A percentile compares a stretch with the other conserved stretches of the same genome.
Evolutionary conservation across 148 eudicot genomes (phyloP).

Genomic region (Camellia lanceoleosa): DNA sequence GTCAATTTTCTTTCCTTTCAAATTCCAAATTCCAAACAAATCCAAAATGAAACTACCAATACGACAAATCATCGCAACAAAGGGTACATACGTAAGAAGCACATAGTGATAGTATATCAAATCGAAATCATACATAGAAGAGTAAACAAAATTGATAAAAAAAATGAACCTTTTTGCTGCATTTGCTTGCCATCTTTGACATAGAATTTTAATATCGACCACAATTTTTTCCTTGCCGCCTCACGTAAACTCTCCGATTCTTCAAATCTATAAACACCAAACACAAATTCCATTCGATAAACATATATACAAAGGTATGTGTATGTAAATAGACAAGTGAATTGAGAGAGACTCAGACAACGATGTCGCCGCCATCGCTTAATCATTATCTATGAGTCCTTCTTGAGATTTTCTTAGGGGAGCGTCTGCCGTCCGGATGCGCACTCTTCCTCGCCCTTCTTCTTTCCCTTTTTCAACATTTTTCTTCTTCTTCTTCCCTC

Average conservation of each 20-base stretch:
- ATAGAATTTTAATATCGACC: slow-evolving; percentile 79
- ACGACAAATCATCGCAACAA: not conserved
- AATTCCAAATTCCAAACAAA: not conserved
- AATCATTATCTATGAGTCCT: slow-evolving; percentile 27
- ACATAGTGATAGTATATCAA: not conserved
- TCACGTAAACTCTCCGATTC: slow-evolving; percentile 77
- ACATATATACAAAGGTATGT: not conserved
- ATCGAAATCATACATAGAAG: not conserved
- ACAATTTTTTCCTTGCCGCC: slow-evolving; percentile 74
- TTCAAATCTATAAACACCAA: slow-evolving; percentile 47
- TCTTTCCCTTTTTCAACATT: slow-evolving; percentile 56
- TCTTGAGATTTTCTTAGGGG: slow-evolving; percentile 36
- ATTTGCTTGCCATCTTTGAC: slow-evolving; percentile 74
- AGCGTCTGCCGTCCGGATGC: slow-evolving; percentile 40
- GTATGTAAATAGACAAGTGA: not conserved
- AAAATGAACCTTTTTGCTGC: slow-evolving; percentile 71
- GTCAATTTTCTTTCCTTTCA: not conserved
- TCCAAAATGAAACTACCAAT: not conserved
- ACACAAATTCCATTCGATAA: not conserved
- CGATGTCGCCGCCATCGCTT: slow-evolving; percentile 34
- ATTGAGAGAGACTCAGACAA: slow-evolving; percentile 45
- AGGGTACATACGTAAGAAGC: not conserved
- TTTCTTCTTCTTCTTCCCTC: not conserved
- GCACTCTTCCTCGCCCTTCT: slow-evolving; percentile 34
- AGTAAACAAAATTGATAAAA: not conserved